Percentiles rank a stretch among this genome's conserved stretches.
Evolutionary conservation across 106 monocot species (phyloP).

Genomic region (Dendrobium nobile): DNA sequence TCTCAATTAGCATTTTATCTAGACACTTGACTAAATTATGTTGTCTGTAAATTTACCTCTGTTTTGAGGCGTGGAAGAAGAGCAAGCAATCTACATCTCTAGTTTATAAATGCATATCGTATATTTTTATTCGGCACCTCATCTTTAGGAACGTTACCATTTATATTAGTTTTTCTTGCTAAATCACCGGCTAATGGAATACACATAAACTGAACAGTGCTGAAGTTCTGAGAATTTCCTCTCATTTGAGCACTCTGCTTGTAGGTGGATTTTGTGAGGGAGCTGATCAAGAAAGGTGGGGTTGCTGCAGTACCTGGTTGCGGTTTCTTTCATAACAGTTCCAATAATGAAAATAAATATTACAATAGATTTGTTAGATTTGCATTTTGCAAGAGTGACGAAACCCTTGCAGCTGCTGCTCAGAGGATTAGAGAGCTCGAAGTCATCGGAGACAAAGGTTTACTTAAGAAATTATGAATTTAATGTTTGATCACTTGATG

Average conservation of each 20-base stretch:
- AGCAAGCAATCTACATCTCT: no score
- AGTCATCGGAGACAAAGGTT: neutral
- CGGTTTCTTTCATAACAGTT: constrained; percentile 55
- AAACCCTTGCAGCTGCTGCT: constrained; percentile 54
- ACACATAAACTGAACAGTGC: no score
- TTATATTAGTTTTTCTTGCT: neutral
- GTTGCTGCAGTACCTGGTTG: constrained; percentile 86
- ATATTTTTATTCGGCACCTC: no score
- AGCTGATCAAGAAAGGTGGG: constrained; percentile 57
- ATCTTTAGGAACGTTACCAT: no score
- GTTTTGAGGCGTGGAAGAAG: no score
- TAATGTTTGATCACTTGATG: no score
- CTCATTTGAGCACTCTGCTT: constrained; percentile 9
- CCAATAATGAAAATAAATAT: constrained; percentile 11
- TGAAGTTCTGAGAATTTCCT: no score
- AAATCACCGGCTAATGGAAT: neutral
- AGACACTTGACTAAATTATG: no score
- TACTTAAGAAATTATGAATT: neutral
- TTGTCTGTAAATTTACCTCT: no score
- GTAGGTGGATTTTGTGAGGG: constrained; percentile 72
- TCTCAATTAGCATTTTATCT: no score
- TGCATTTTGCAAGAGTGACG: constrained; percentile 82
- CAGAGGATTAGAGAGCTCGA: constrained; percentile 28
- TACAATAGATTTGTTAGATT: constrained; percentile 58
- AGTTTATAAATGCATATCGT: no score